Conservation (phyloP, 176 grass and related monocot species). For the Bolboschoenus planiculmis region DNA sequence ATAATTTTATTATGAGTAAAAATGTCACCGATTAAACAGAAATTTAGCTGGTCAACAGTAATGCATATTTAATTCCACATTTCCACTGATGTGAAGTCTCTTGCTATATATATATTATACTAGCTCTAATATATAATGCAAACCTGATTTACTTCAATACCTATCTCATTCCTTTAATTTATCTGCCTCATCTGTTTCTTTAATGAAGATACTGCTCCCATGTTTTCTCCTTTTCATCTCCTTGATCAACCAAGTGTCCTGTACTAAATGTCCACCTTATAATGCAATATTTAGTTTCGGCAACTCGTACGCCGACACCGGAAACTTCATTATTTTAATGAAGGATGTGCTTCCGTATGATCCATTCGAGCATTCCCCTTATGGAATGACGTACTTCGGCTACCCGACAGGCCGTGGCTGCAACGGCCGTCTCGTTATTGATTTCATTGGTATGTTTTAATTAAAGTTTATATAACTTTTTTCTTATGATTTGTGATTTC, state of each 20-base stretch:
- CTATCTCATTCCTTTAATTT: neutral
- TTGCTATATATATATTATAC: no score
- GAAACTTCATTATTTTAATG: conserved; percentile 41
- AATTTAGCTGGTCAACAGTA: no score
- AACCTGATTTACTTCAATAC: neutral
- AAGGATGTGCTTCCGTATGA: conserved; percentile 23
- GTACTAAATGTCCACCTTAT: conserved; percentile 12
- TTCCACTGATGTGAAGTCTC: no score
- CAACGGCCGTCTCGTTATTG: conserved; percentile 62
- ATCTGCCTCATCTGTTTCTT: neutral
- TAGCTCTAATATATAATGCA: neutral
- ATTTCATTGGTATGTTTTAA: conserved; percentile 47
- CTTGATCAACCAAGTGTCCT: neutral
- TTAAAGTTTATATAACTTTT: neutral
- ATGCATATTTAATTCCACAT: no score
- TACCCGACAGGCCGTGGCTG: conserved; percentile 48
- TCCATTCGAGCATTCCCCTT: conserved; percentile 43
- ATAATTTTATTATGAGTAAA: no score
- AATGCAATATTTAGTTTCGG: conserved; percentile 48
- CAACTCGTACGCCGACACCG: conserved; percentile 57
- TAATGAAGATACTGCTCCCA: neutral
- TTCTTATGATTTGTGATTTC: neutral
- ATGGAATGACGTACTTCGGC: conserved; percentile 51
- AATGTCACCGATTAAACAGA: no score
- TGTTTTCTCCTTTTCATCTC: conserved; percentile 17